Evolutionary conservation across 345 rosid species (phyloP).

Genomic region (Gossypium arboreum): DNA sequence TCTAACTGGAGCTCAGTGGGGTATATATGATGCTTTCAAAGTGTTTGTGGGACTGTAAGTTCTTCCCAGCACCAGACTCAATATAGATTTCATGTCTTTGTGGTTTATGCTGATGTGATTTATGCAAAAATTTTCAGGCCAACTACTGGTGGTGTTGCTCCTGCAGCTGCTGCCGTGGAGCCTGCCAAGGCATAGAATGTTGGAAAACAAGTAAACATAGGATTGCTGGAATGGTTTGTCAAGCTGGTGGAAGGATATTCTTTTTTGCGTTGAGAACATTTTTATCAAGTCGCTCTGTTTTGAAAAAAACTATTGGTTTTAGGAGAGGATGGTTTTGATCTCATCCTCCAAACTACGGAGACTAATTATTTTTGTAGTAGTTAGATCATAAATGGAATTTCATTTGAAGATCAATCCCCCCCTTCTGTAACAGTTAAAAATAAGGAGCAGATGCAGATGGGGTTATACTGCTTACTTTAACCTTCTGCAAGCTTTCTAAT

Average conservation of each 20-base stretch:
- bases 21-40: conserved; percentile 91
- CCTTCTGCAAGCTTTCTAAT: background rate
- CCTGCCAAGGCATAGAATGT: conserved; percentile 39
- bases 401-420: conserved; percentile 5
- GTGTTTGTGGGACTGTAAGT: conserved; percentile 97
- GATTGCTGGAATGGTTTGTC: conserved; percentile 21
- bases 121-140: conserved; percentile 47
- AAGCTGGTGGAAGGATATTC: conserved; percentile 15
- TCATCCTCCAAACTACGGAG: conserved; percentile 26
- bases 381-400: conserved; percentile 24
- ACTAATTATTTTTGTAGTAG: conserved; percentile 25
- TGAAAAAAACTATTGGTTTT: conserved; percentile 13
- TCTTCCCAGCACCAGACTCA: background rate
- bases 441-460: background rate
- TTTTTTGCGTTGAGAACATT: conserved; percentile 25
- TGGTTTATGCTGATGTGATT: background rate
- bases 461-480: background rate
- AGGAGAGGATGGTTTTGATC: conserved; percentile 36
- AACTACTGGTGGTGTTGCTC: conserved; percentile 87
- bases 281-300: background rate
- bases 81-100: background rate
- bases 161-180: conserved; percentile 30
- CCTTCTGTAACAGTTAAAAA: background rate
- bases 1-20: conserved; percentile 98
- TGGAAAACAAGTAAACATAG: conserved; percentile 28